These are phyloP conservation scores for Akanthomyces muscarius DNA, from an alignment of 2,329 filamentous ascomycete genomes.

Conservation along the genomic window DNA sequence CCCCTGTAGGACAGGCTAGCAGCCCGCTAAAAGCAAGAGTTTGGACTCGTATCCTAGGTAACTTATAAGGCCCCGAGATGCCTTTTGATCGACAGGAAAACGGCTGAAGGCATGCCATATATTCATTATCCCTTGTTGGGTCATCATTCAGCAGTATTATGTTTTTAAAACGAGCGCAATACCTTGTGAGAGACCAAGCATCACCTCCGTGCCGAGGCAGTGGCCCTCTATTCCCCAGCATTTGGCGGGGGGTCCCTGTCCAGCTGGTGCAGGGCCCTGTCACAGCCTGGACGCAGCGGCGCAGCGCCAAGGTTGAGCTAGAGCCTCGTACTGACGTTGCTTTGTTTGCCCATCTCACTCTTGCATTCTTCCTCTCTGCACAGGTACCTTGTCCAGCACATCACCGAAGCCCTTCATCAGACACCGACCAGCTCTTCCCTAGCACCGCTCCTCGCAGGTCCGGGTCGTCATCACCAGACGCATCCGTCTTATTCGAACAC, in stretches of 20 bases:
- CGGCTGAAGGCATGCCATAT: too few species aligned
- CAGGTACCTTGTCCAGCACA: neutral
- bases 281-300: neutral
- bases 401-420: neutral
- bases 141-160: too few species aligned
- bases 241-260: neutral
- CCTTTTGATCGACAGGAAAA: neutral
- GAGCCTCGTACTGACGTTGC: slow-evolving; percentile 11
- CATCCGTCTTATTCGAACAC: neutral
- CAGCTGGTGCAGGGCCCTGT: neutral
- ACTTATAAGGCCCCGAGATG: too few species aligned
- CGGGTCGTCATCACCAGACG: neutral
- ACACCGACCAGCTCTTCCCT: neutral
- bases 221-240: neutral
- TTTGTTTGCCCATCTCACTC: slow-evolving; percentile 3
- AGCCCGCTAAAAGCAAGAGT: too few species aligned
- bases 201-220: neutral
- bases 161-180: too few species aligned
- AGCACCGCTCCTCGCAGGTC: neutral
- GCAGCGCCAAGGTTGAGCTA: slow-evolving; percentile 4
- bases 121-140: too few species aligned
- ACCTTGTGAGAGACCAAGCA: too few species aligned
- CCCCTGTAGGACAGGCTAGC: neutral
- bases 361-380: neutral
- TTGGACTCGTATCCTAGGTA: too few species aligned